These are phyloP conservation scores for Sporothrix schenckii DNA, from an alignment of 2,329 filamentous ascomycete genomes.

Conservation along the genomic window DNA sequence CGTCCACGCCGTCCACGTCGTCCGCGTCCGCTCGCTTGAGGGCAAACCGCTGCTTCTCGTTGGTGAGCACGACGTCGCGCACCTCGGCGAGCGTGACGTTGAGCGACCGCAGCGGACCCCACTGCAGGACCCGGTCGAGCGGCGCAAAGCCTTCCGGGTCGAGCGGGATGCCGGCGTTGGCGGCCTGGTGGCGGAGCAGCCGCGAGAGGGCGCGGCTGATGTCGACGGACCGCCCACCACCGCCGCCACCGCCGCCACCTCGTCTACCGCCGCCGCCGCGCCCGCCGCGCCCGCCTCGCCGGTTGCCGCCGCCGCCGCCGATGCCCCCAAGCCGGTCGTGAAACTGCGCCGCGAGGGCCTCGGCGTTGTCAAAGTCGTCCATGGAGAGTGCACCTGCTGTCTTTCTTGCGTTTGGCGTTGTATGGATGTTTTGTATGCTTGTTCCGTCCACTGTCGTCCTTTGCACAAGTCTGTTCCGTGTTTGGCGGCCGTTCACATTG, in stretches of 20 bases:
- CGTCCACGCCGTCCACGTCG: slow-evolving; percentile 17
- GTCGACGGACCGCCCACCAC: slow-evolving; percentile 50
- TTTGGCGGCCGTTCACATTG: neutral
- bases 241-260: slow-evolving; percentile 41
- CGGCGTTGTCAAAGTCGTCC: slow-evolving; percentile 33
- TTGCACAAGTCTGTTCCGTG: neutral
- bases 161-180: slow-evolving; percentile 58
- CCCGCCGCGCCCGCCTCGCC: neutral
- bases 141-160: slow-evolving; percentile 63
- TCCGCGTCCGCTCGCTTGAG: slow-evolving; percentile 60
- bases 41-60: slow-evolving; percentile 89
- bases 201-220: slow-evolving; percentile 59
- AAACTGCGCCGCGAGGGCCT: slow-evolving; percentile 35
- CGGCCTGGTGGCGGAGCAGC: slow-evolving; percentile 60
- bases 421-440: neutral
- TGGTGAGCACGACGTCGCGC: slow-evolving; percentile 66
- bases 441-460: neutral
- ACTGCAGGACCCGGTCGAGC: slow-evolving; percentile 60
- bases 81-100: slow-evolving; percentile 77
- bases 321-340: slow-evolving; percentile 32
- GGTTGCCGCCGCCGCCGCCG: slow-evolving; percentile 20
- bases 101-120: slow-evolving; percentile 65
- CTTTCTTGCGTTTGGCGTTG: neutral
- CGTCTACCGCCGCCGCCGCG: neutral
- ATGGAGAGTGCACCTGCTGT: neutral